phyloP scores from a whole-genome alignment of 2,329 filamentous ascomycete species.

The Diplodia sapinea region DNA sequence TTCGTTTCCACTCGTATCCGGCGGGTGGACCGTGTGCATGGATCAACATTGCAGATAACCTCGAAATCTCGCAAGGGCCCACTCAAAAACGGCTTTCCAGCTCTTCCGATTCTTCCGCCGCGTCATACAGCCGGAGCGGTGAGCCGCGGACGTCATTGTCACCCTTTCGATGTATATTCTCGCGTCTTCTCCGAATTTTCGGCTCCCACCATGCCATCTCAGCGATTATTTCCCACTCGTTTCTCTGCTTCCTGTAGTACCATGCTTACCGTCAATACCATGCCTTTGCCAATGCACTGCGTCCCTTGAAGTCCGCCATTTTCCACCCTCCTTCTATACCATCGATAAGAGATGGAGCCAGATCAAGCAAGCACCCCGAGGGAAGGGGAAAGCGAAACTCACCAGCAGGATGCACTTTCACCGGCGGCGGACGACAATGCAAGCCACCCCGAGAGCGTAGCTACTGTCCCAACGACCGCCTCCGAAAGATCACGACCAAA shows the following conservation, averaged over 20 bases:
- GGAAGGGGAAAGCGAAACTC: neutral
- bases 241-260: neutral
- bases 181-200: neutral
- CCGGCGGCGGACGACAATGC: neutral
- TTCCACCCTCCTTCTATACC: neutral
- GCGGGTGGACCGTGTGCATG: conserved; percentile 3
- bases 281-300: neutral
- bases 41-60: conserved; percentile 16
- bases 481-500: neutral
- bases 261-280: neutral
- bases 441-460: neutral
- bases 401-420: neutral
- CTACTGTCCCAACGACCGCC: neutral
- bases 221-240: neutral
- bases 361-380: neutral
- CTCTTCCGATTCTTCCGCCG: conserved; percentile 14
- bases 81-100: neutral
- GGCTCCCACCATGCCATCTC: neutral
- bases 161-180: neutral
- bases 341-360: neutral
- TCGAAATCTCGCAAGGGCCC: conserved; percentile 4
- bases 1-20: neutral
- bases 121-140: conserved; percentile 14
- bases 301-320: neutral
- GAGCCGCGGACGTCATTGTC: conserved; percentile 2